These are phyloP conservation scores for Suhomyces bolitotheri DNA, from an alignment of 1,139 yeast species.

Conservation along the genomic window DNA sequence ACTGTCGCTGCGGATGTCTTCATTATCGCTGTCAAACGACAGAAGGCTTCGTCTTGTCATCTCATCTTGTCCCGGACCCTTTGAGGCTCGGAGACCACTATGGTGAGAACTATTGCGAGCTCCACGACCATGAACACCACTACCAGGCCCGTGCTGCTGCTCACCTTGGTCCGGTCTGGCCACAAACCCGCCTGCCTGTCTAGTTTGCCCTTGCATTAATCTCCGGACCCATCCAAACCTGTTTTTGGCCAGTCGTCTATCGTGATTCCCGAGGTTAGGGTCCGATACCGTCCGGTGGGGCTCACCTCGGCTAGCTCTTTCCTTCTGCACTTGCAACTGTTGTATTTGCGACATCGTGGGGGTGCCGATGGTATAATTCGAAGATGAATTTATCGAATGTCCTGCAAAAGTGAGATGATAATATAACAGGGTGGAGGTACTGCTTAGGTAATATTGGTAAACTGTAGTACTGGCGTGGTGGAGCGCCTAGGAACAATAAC, in stretches of 20 bases:
- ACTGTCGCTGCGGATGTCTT: constrained; percentile 9
- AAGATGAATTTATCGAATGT: no score
- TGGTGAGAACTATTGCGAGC: background rate
- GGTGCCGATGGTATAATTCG: background rate
- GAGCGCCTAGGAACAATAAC: no score
- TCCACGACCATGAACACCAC: background rate
- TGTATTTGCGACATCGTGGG: constrained; percentile 6
- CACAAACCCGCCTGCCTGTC: constrained; percentile 16
- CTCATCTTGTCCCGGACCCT: background rate
- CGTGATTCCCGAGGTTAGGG: constrained; percentile 1
- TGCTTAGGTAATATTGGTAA: no score
- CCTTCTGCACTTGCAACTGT: constrained; percentile 1
- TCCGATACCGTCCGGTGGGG: constrained; percentile 1
- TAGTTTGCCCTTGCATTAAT: constrained; percentile 46
- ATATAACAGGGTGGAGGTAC: no score
- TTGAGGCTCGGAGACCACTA: background rate
- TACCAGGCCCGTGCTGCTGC: background rate
- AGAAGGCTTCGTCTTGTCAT: constrained; percentile 1
- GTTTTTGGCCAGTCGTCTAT: constrained; percentile 26
- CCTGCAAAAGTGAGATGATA: no score
- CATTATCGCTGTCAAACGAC: constrained; percentile 6
- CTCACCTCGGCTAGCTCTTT: constrained; percentile 1
- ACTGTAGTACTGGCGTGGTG: no score
- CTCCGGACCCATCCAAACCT: constrained; percentile 51
- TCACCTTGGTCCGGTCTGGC: no score